A percentile compares a stretch with the other conserved stretches of the same genome.
Conservation (phyloP, 2,329 filamentous ascomycete genomes). For the Scleromitrula shiraiana region DNA sequence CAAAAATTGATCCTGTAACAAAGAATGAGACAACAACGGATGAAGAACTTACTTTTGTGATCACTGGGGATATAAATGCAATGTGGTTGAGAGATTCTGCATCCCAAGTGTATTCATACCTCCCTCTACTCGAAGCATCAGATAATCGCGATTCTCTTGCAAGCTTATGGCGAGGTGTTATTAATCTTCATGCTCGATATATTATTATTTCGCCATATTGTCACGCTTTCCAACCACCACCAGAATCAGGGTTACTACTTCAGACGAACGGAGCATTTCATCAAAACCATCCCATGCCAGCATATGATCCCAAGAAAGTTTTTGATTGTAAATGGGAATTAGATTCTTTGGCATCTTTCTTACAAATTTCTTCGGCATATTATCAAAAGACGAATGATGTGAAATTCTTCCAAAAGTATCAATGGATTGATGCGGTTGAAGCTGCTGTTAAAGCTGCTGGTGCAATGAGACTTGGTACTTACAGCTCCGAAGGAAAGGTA, state of each 20-base stretch:
- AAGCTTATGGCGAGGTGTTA: conserved; percentile 59
- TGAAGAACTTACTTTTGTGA: conserved; percentile 55
- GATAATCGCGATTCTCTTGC: conserved; percentile 50
- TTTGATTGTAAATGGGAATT: conserved; percentile 97
- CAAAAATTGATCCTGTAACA: conserved; percentile 33
- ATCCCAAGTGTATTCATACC: conserved; percentile 64
- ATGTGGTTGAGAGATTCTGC: conserved; percentile 88
- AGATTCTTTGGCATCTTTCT: conserved; percentile 80
- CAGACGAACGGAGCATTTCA: conserved; percentile 50
- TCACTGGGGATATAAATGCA: conserved; percentile 61
- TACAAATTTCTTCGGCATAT: conserved; percentile 74
- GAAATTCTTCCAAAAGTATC: conserved; percentile 62
- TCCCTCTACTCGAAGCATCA: conserved; percentile 51
- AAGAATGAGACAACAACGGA: conserved; percentile 31
- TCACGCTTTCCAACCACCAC: conserved; percentile 82
- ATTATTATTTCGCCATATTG: conserved; percentile 71
- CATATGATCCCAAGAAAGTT: conserved; percentile 60
- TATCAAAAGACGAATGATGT: conserved; percentile 62
- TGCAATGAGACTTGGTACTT: conserved; percentile 68
- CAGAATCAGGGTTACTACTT: conserved; percentile 58
- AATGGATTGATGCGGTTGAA: conserved; percentile 66
- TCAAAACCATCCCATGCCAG: conserved; percentile 57
- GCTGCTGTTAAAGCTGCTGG: conserved; percentile 61
- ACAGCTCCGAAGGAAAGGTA: conserved; percentile 50
- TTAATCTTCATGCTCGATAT: conserved; percentile 63